These are phyloP conservation scores for Echites panduratus DNA, from an alignment of 257 asterid genomes.

Conservation along the genomic window DNA sequence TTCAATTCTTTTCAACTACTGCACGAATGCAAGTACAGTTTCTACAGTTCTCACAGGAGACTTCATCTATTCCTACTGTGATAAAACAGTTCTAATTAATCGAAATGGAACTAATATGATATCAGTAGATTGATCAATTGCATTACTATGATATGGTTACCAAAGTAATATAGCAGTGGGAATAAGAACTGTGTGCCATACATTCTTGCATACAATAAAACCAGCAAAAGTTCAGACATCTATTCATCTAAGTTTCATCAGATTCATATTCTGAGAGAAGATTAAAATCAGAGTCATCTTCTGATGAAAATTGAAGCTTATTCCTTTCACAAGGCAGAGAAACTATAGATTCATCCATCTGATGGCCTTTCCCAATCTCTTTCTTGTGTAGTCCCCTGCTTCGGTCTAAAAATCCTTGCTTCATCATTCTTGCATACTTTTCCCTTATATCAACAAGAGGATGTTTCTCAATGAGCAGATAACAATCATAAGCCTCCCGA, in stretches of 20 bases:
- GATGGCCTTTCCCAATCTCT: constrained; percentile 18
- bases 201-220: no score
- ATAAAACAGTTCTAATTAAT: no score
- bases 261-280: constrained; percentile 51
- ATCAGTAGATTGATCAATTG: no score
- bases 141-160: no score
- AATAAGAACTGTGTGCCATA: no score
- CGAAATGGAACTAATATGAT: no score
- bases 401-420: constrained; percentile 56
- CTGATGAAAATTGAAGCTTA: constrained; percentile 30
- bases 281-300: constrained; percentile 39
- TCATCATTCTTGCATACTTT: constrained; percentile 59
- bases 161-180: no score
- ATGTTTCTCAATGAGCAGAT: constrained; percentile 57
- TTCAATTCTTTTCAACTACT: no score
- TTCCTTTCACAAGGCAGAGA: constrained; percentile 15
- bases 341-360: constrained; percentile 22
- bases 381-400: constrained; percentile 64
- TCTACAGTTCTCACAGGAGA: no score
- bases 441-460: constrained; percentile 57
- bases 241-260: constrained; percentile 23
- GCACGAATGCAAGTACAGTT: no score
- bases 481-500: constrained; percentile 76
- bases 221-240: no score
- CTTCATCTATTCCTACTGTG: no score